A percentile compares a stretch with the other conserved stretches of the same genome.
Evolutionary conservation across 2,329 filamentous ascomycete genomes (phyloP).

Genomic region (Phoma sp.): DNA sequence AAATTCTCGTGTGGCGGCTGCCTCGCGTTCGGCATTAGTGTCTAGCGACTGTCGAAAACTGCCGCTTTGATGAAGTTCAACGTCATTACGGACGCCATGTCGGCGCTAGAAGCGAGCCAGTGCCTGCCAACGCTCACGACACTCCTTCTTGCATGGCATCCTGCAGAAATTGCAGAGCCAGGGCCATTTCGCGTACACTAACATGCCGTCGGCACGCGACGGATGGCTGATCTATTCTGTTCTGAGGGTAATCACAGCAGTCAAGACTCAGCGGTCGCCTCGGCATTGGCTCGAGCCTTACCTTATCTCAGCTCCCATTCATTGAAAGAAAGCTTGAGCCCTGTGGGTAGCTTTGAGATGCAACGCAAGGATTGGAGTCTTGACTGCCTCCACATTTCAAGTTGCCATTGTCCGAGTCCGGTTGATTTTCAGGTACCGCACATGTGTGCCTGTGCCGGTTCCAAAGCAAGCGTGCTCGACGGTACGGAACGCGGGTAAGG

Average conservation of each 20-base stretch:
- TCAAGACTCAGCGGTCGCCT: slow-evolving; percentile 6
- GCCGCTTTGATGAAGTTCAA: neutral
- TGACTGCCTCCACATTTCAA: neutral
- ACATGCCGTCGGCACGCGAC: slow-evolving; percentile 10
- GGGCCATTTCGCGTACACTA: neutral
- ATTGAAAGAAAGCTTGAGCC: slow-evolving; percentile 6
- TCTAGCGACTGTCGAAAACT: slow-evolving; percentile 6
- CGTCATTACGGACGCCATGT: slow-evolving; percentile 17
- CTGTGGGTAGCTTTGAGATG: slow-evolving; percentile 5
- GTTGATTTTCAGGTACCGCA: slow-evolving; percentile 7
- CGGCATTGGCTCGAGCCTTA: slow-evolving; percentile 15
- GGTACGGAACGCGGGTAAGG: slow-evolving; percentile 7
- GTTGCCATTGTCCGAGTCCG: neutral
- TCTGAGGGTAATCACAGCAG: neutral
- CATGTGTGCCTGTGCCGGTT: slow-evolving; percentile 9
- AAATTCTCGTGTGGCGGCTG: slow-evolving; percentile 2
- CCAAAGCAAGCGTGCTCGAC: slow-evolving; percentile 6
- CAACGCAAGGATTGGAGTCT: neutral
- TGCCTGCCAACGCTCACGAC: slow-evolving; percentile 6
- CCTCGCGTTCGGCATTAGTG: slow-evolving; percentile 12
- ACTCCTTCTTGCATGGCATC: neutral
- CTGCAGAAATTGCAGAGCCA: slow-evolving; percentile 8
- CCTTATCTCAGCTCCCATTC: slow-evolving; percentile 14
- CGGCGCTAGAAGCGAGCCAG: slow-evolving; percentile 8
- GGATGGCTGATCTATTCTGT: slow-evolving; percentile 12